A percentile compares a stretch with the other conserved stretches of the same genome.
Conservation (phyloP, 345 rosid species). For the Raphanus raphanistrum region DNA sequence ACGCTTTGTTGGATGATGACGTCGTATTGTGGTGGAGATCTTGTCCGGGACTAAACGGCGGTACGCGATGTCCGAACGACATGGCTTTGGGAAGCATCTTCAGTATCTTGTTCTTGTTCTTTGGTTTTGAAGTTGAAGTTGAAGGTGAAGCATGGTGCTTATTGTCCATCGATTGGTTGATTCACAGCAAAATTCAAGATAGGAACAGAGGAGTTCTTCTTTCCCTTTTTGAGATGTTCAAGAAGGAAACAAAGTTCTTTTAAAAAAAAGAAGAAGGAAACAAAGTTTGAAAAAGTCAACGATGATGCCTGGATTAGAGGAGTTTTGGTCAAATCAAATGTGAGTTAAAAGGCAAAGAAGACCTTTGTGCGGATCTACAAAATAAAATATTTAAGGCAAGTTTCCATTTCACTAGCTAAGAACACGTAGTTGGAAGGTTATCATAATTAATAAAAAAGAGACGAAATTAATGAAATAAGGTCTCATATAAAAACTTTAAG, state of each 20-base stretch:
- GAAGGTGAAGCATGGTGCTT: constrained; percentile 18
- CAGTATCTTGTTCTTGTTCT: constrained; percentile 48
- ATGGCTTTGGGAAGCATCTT: constrained; percentile 64
- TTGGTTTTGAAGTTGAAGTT: constrained; percentile 31
- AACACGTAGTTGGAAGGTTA: neutral
- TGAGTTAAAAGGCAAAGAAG: constrained; percentile 11
- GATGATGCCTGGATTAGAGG: constrained; percentile 30
- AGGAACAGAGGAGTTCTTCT: constrained; percentile 20
- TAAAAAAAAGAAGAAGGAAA: constrained; percentile 24
- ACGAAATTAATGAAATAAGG: neutral
- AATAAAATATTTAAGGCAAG: constrained; percentile 26
- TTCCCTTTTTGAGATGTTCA: neutral
- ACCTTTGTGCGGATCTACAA: constrained; percentile 27
- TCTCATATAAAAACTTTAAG: neutral
- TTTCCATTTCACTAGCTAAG: neutral
- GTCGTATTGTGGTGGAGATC: constrained; percentile 40
- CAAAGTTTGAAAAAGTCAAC: constrained; percentile 33
- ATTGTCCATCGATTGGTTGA: constrained; percentile 16
- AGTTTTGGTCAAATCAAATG: constrained; percentile 40
- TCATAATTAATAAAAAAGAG: neutral
- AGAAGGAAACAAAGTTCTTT: constrained; percentile 17
- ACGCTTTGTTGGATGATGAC: constrained; percentile 20
- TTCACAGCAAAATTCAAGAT: neutral
- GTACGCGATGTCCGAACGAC: constrained; percentile 43
- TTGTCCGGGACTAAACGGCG: constrained; percentile 66